Percentiles rank a stretch among this genome's conserved stretches.
These are phyloP conservation scores for Ceratocystis destructans DNA, from an alignment of 2,329 filamentous ascomycete species.

Conservation along the genomic window DNA sequence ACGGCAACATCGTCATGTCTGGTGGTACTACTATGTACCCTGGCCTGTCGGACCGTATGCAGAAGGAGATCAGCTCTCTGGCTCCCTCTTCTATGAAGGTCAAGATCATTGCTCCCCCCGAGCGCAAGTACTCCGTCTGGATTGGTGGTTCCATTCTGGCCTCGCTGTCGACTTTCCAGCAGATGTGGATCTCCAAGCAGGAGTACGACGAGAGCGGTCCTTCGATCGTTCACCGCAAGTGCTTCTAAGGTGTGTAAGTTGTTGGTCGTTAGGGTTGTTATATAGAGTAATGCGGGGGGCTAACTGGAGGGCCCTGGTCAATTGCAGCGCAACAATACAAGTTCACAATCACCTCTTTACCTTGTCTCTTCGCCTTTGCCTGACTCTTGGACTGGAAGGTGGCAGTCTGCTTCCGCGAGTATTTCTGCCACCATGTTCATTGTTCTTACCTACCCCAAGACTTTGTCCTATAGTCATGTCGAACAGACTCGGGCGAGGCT, in stretches of 20 bases:
- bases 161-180: conserved; percentile 99
- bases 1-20: conserved; percentile 99
- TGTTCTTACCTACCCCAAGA: background rate
- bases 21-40: conserved; percentile 99
- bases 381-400: background rate
- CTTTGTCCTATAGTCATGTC: background rate
- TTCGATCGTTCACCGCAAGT: conserved; percentile 99
- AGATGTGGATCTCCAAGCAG: conserved; percentile 99
- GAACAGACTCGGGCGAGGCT: background rate
- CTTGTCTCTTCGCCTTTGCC: conserved; percentile 14
- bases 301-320: conserved; percentile 22
- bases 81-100: conserved; percentile 99
- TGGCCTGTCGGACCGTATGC: conserved; percentile 99
- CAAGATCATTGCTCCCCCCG: conserved; percentile 99
- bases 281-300: conserved; percentile 8
- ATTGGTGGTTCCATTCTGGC: conserved; percentile 99
- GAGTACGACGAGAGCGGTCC: conserved; percentile 99
- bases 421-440: background rate
- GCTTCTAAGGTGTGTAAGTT: conserved; percentile 72
- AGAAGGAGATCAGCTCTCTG: conserved; percentile 99
- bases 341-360: conserved; percentile 23
- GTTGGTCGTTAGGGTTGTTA: conserved; percentile 15
- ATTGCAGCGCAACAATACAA: conserved; percentile 24
- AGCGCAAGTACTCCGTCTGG: conserved; percentile 99
- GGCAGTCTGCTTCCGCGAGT: background rate